phyloP scores from a whole-genome alignment of 1,284 basidiomycete species.

The Fomitiporia mediterranea region DNA sequence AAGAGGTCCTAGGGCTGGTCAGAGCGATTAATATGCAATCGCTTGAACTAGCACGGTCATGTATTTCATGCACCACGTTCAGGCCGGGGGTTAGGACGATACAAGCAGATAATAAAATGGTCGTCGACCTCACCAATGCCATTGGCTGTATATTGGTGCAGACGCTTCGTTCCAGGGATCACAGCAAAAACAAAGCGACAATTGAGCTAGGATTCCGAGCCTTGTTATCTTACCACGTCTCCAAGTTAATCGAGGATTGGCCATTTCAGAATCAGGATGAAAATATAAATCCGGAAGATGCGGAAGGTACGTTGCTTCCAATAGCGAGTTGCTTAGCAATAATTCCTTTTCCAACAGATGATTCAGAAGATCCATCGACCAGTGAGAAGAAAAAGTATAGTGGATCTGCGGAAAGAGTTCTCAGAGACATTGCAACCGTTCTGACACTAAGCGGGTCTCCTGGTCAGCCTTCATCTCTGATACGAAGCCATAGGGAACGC shows the following conservation, averaged over 20 bases:
- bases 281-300: not conserved
- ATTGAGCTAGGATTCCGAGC: slow-evolving; percentile 10
- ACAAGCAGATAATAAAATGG: slow-evolving; percentile 13
- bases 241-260: slow-evolving; percentile 8
- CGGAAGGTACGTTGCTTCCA: not conserved
- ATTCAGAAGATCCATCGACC: not conserved
- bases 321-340: not conserved
- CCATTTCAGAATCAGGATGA: slow-evolving; percentile 3
- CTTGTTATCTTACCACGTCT: slow-evolving; percentile 10
- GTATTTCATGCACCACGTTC: slow-evolving; percentile 12
- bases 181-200: slow-evolving; percentile 14
- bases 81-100: slow-evolving; percentile 8
- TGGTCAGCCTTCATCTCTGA: slow-evolving; percentile 4
- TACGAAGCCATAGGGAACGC: slow-evolving; percentile 10
- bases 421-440: slow-evolving; percentile 12
- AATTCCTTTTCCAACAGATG: not conserved
- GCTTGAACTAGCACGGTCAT: slow-evolving; percentile 13
- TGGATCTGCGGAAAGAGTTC: slow-evolving; percentile 1
- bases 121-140: slow-evolving; percentile 12
- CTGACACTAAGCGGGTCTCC: slow-evolving; percentile 15
- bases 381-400: not conserved
- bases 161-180: slow-evolving; percentile 10
- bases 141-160: slow-evolving; percentile 17
- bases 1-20: slow-evolving; percentile 9
- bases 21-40: slow-evolving; percentile 7